phyloP scores from a whole-genome alignment of 2,329 filamentous ascomycete species.

The Westerdykella ornata region DNA sequence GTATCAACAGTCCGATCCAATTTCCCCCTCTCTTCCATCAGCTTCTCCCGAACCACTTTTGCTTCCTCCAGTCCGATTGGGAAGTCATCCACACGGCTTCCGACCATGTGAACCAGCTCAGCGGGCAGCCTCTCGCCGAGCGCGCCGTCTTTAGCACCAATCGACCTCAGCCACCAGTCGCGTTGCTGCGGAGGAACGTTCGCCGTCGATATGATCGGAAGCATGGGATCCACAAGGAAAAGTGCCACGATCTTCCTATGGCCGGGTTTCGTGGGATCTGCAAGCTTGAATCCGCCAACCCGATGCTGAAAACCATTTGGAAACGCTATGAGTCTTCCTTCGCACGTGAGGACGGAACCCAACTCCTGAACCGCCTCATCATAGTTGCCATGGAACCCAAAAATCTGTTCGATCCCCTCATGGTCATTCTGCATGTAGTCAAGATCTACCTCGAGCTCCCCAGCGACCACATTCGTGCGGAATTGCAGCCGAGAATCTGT shows the following conservation, averaged over 20 bases:
- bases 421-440: not conserved
- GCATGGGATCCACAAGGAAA: constrained; percentile 53
- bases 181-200: constrained; percentile 49
- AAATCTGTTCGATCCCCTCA: not conserved
- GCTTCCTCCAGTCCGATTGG: constrained; percentile 14
- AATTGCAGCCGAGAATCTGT: constrained; percentile 49
- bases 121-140: constrained; percentile 5
- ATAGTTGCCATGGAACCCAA: not conserved
- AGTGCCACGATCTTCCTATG: constrained; percentile 53
- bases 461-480: constrained; percentile 3
- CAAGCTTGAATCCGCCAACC: constrained; percentile 42
- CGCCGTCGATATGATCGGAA: constrained; percentile 46
- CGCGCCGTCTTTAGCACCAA: constrained; percentile 19
- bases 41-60: constrained; percentile 10
- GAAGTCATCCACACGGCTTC: constrained; percentile 7
- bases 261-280: constrained; percentile 47
- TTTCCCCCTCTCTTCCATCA: constrained; percentile 9
- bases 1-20: constrained; percentile 6
- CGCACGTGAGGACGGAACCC: constrained; percentile 37
- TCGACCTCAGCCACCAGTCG: constrained; percentile 38
- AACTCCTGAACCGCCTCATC: not conserved
- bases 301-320: constrained; percentile 41
- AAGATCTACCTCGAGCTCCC: not conserved
- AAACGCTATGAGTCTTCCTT: constrained; percentile 50
- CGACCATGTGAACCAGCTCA: constrained; percentile 10